Percentiles rank a stretch among this genome's conserved stretches.
Conservation (phyloP, 2,329 filamentous ascomycete species). For the Pseudogymnoascus sp. region DNA sequence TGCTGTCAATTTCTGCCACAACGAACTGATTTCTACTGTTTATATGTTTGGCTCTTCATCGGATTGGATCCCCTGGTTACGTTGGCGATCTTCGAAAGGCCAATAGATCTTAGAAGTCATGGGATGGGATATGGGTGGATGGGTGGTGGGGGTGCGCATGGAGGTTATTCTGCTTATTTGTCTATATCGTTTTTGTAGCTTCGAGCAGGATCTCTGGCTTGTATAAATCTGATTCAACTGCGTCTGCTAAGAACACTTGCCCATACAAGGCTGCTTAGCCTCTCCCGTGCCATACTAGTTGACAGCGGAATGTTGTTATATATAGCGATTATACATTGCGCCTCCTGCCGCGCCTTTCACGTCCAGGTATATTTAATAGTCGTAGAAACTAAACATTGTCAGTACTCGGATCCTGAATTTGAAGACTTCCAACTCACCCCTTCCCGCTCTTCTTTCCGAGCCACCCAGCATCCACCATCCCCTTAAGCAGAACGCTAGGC, state of each 20-base stretch:
- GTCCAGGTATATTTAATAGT: not conserved
- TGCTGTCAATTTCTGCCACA: not conserved
- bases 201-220: constrained; percentile 2
- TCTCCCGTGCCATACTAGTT: not conserved
- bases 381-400: constrained; percentile 9
- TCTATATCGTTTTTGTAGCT: not conserved
- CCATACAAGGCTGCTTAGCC: not conserved
- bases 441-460: constrained; percentile 95
- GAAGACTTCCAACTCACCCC: constrained; percentile 39
- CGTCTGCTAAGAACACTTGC: not conserved
- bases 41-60: not conserved
- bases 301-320: not conserved
- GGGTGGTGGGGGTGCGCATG: not conserved
- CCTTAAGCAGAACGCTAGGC: constrained; percentile 75
- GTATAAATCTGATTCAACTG: constrained; percentile 5
- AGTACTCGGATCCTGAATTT: not conserved
- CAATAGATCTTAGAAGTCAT: not conserved
- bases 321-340: not conserved
- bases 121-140: not conserved
- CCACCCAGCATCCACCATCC: constrained; percentile 99
- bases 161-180: not conserved
- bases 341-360: not conserved
- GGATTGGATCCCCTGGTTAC: not conserved
- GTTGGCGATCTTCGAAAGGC: not conserved
- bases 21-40: not conserved